Evolutionary conservation across 257 asterid genomes (phyloP).

Genomic region (Knoxia roxburghii): DNA sequence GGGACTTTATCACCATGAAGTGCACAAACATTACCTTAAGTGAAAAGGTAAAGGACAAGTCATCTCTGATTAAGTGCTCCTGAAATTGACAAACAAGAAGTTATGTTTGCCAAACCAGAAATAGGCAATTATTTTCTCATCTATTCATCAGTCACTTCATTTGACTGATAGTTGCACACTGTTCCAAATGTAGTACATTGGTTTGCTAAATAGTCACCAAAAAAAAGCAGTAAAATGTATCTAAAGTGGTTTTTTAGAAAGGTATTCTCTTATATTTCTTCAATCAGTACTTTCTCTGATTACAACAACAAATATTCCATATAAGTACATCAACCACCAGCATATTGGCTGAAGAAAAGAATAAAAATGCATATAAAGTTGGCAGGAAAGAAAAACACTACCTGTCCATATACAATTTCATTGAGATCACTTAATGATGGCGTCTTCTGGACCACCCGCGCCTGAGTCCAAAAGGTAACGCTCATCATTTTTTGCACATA

Average conservation of each 20-base stretch:
- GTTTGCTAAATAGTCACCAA: conserved; percentile 17
- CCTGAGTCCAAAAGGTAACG: conserved; percentile 39
- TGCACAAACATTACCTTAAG: conserved; percentile 54
- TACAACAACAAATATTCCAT: background rate
- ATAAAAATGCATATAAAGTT: background rate
- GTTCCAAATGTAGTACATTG: conserved; percentile 15
- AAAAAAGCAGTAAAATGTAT: background rate
- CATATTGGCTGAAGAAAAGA: conserved; percentile 9
- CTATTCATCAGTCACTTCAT: background rate
- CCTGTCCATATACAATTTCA: conserved; percentile 91
- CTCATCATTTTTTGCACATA: background rate
- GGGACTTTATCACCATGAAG: background rate
- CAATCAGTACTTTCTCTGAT: too few relatives aligned
- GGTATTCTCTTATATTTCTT: too few relatives aligned
- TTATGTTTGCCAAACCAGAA: background rate
- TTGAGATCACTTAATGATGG: conserved; percentile 87
- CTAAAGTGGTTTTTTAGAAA: conserved; percentile 4
- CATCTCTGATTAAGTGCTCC: conserved; percentile 91
- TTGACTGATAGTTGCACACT: conserved; percentile 3
- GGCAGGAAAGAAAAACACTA: conserved; percentile 19
- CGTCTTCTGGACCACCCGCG: conserved; percentile 69
- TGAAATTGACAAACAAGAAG: conserved; percentile 28
- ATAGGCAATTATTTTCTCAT: background rate
- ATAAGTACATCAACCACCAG: conserved; percentile 19
- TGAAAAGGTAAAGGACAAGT: conserved; percentile 70